phyloP scores from a whole-genome alignment of 176 grass and related monocot genomes.

The Aechmea fasciata region DNA sequence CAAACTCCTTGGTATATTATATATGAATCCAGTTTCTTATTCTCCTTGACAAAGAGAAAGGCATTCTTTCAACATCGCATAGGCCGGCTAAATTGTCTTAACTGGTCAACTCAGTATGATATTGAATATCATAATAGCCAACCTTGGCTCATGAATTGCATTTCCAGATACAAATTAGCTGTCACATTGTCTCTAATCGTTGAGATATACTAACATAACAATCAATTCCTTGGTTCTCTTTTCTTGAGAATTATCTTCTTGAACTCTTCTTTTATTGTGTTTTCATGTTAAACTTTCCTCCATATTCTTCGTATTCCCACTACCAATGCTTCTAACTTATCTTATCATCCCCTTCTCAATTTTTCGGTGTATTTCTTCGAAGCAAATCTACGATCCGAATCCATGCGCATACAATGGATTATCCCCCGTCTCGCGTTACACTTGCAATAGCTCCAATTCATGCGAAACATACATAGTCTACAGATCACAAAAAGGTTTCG shows the following conservation, averaged over 20 bases:
- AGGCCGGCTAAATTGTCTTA: not conserved
- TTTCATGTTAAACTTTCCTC: too few species aligned
- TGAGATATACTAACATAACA: too few species aligned
- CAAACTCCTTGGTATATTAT: not conserved
- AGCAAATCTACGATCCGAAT: conserved; percentile 7
- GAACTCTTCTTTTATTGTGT: too few species aligned
- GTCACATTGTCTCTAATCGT: not conserved
- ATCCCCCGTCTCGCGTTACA: not conserved
- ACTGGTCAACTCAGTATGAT: not conserved
- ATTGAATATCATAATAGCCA: not conserved
- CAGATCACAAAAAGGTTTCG: not conserved
- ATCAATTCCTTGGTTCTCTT: too few species aligned
- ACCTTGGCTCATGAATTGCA: not conserved
- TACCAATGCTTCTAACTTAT: not conserved
- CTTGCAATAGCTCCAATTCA: not conserved
- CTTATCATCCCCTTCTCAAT: not conserved
- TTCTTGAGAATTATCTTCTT: too few species aligned
- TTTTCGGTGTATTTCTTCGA: not conserved
- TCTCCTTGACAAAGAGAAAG: not conserved
- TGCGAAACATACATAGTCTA: conserved; percentile 1
- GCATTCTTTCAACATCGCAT: not conserved
- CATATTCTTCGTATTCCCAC: too few species aligned
- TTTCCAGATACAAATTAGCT: not conserved
- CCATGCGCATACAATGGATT: not conserved
- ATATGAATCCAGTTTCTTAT: not conserved